phyloP scores from a whole-genome alignment of 768 basidiomycete genomes.

The Sarcomyxa edulis region DNA sequence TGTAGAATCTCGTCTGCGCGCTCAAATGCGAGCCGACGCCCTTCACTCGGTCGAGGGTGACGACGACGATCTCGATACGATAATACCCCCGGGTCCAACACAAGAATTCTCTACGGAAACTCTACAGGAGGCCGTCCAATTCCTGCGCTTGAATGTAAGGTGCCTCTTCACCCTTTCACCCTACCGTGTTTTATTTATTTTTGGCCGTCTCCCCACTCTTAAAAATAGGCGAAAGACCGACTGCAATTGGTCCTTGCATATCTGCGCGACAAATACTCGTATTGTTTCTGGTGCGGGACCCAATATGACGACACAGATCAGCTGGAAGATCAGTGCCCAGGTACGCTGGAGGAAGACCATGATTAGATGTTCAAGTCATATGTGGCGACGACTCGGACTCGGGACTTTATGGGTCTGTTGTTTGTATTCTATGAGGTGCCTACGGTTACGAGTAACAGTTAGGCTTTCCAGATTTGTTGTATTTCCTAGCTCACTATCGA shows the following conservation, averaged over 20 bases:
- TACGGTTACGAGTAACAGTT: too few species aligned
- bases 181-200: constrained; percentile 10
- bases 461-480: too few species aligned
- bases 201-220: constrained; percentile 10
- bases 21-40: constrained; percentile 73
- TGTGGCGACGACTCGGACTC: too few species aligned
- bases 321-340: constrained; percentile 65
- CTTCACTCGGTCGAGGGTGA: constrained; percentile 48
- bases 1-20: constrained; percentile 50
- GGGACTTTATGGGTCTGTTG: too few species aligned
- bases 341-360: constrained; percentile 71
- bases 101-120: constrained; percentile 45
- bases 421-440: too few species aligned
- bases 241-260: constrained; percentile 65
- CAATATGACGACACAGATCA: constrained; percentile 61
- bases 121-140: constrained; percentile 62
- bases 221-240: constrained; percentile 60
- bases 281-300: constrained; percentile 90
- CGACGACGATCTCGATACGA: constrained; percentile 17
- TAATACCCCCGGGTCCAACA: constrained; percentile 19
- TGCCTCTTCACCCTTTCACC: constrained; percentile 5
- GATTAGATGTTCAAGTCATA: constrained; percentile 50
- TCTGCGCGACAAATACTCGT: constrained; percentile 63
- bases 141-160: constrained; percentile 60
- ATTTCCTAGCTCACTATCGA: too few species aligned